Percentiles rank a stretch among this genome's conserved stretches.
Evolutionary conservation across 2,329 filamentous ascomycete genomes (phyloP).

Genomic region (Fusarium subtropicale): DNA sequence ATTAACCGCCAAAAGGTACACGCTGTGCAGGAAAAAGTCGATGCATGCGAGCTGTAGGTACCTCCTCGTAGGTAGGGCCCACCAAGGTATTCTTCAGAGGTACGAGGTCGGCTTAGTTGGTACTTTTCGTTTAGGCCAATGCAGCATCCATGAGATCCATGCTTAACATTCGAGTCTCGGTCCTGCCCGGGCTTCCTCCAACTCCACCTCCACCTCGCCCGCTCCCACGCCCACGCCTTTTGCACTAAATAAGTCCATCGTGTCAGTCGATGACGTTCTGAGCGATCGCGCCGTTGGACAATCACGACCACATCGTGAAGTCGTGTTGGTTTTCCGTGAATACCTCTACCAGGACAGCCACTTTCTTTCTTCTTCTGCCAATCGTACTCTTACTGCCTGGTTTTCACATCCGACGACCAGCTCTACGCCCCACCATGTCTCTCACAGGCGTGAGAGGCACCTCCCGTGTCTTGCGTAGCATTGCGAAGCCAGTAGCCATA

Average conservation of each 20-base stretch:
- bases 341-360: constrained; percentile 1
- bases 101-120: not conserved
- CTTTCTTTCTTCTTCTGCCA: constrained; percentile 1
- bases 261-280: constrained; percentile 46
- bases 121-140: constrained; percentile 6
- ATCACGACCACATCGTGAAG: constrained; percentile 20
- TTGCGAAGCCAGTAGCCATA: constrained; percentile 49
- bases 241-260: constrained; percentile 33
- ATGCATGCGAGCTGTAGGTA: not conserved
- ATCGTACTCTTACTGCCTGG: not conserved
- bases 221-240: constrained; percentile 15
- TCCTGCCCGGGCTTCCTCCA: constrained; percentile 34
- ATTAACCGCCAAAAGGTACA: not conserved
- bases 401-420: constrained; percentile 10
- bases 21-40: not conserved
- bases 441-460: constrained; percentile 61
- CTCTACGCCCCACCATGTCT: constrained; percentile 57
- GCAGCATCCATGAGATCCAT: not conserved
- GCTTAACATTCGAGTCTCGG: constrained; percentile 34
- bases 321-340: constrained; percentile 14
- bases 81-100: constrained; percentile 5
- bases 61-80: not conserved
- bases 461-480: constrained; percentile 59
- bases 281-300: constrained; percentile 31
- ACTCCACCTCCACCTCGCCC: constrained; percentile 34